Conservation (phyloP, 768 basidiomycete genomes). For the Russula olivacea region DNA sequence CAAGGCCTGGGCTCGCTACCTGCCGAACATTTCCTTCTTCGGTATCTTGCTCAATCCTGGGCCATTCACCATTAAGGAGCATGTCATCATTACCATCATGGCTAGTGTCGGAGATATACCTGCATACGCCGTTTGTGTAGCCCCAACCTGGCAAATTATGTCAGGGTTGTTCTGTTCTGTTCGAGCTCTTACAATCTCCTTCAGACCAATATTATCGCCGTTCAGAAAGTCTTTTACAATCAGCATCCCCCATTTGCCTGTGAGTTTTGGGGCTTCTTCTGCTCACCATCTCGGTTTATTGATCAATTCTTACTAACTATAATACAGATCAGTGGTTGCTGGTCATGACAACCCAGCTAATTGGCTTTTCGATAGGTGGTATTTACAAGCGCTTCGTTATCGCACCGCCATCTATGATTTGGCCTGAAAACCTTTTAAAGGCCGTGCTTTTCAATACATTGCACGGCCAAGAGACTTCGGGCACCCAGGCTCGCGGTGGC, state of each 20-base stretch:
- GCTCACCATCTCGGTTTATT: background rate
- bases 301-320: background rate
- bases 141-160: background rate
- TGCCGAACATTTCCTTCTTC: too few species aligned
- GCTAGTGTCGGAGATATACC: constrained; percentile 33
- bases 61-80: constrained; percentile 76
- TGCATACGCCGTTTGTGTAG: constrained; percentile 32
- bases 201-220: constrained; percentile 41
- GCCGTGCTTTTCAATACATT: constrained; percentile 44
- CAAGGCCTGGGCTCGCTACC: constrained; percentile 50
- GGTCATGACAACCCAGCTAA: constrained; percentile 39
- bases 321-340: constrained; percentile 34
- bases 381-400: constrained; percentile 43
- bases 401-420: constrained; percentile 41
- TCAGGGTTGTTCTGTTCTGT: too few species aligned
- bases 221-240: constrained; percentile 43
- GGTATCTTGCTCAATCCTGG: too few species aligned
- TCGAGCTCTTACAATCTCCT: background rate
- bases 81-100: constrained; percentile 48
- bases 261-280: constrained; percentile 23
- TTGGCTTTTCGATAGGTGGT: constrained; percentile 41
- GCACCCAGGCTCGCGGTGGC: constrained; percentile 42
- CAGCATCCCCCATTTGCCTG: constrained; percentile 33
- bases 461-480: constrained; percentile 36
- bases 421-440: constrained; percentile 40